Percentiles rank a stretch among this genome's conserved stretches.
phyloP scores from a whole-genome alignment of 2,329 filamentous ascomycete genomes.

The Orbilia brochopaga region DNA sequence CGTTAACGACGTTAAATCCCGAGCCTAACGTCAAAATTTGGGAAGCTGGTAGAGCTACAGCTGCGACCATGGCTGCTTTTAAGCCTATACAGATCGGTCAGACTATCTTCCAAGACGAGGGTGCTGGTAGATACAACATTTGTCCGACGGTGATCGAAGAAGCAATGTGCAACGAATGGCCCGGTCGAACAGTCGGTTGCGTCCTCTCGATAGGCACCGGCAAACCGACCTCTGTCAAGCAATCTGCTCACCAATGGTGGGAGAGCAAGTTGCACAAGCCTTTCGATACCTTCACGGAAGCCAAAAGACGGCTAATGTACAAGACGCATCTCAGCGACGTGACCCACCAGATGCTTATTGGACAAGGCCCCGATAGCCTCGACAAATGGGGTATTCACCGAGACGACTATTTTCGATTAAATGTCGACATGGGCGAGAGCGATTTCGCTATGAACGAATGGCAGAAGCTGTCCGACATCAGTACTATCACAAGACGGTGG shows the following conservation, averaged over 20 bases:
- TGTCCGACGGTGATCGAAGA: slow-evolving; percentile 85
- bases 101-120: slow-evolving; percentile 91
- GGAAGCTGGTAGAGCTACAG: slow-evolving; percentile 95
- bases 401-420: slow-evolving; percentile 94
- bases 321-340: slow-evolving; percentile 96
- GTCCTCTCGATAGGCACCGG: slow-evolving; percentile 94
- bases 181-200: slow-evolving; percentile 86
- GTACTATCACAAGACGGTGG: slow-evolving; percentile 86
- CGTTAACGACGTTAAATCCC: slow-evolving; percentile 61
- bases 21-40: slow-evolving; percentile 91
- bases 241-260: slow-evolving; percentile 83
- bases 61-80: slow-evolving; percentile 87
- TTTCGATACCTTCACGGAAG: slow-evolving; percentile 89
- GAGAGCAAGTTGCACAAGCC: slow-evolving; percentile 70
- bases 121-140: slow-evolving; percentile 88
- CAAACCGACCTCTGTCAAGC: slow-evolving; percentile 67
- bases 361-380: slow-evolving; percentile 30
- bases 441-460: slow-evolving; percentile 99
- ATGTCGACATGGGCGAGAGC: slow-evolving; percentile 92
- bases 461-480: slow-evolving; percentile 91
- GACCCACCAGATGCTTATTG: slow-evolving; percentile 69
- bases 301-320: slow-evolving; percentile 77
- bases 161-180: slow-evolving; percentile 81
- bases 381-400: slow-evolving; percentile 75
- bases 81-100: slow-evolving; percentile 95